Percentiles rank a stretch among this genome's conserved stretches.
These are phyloP conservation scores for Erigeron philadelphicus DNA, from an alignment of 140 eudicot species.

Conservation along the genomic window DNA sequence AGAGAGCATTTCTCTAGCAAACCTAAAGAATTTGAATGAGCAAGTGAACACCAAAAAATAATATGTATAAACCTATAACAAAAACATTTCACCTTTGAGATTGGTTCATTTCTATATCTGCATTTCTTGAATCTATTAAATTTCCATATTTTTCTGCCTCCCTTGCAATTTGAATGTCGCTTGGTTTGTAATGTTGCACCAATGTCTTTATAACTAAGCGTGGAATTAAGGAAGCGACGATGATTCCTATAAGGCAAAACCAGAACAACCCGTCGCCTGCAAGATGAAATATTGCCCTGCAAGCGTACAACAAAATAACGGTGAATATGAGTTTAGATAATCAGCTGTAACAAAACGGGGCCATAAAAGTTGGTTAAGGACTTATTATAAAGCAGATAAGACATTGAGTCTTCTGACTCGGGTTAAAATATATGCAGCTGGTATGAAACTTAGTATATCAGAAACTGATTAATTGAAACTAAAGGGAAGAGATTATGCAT, in stretches of 20 bases:
- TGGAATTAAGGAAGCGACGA: constrained; percentile 58
- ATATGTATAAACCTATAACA: neutral
- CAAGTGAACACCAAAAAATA: constrained; percentile 19
- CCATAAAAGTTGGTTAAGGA: no score
- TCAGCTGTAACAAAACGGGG: neutral
- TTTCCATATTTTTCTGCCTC: constrained; percentile 64
- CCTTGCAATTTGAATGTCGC: constrained; percentile 64
- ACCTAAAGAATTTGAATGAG: constrained; percentile 34
- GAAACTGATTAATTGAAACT: neutral
- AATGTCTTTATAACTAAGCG: constrained; percentile 61
- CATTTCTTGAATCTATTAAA: constrained; percentile 23
- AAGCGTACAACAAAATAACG: constrained; percentile 17
- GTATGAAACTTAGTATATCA: no score
- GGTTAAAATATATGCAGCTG: no score
- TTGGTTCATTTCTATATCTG: constrained; percentile 65
- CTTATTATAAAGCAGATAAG: no score
- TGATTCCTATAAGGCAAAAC: constrained; percentile 58
- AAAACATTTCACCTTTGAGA: constrained; percentile 27
- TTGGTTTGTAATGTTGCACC: constrained; percentile 47
- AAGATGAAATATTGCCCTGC: constrained; percentile 80
- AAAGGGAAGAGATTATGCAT: constrained; percentile 20
- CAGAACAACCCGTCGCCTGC: constrained; percentile 53
- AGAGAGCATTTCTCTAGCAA: constrained; percentile 27
- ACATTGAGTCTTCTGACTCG: no score
- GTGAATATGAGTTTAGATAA: neutral